Evolutionary conservation across 371 early-diverging fungal genomes (phyloP), one percentile per base, ranked within the genome.

Genomic region (Smittium culicis): DNA sequence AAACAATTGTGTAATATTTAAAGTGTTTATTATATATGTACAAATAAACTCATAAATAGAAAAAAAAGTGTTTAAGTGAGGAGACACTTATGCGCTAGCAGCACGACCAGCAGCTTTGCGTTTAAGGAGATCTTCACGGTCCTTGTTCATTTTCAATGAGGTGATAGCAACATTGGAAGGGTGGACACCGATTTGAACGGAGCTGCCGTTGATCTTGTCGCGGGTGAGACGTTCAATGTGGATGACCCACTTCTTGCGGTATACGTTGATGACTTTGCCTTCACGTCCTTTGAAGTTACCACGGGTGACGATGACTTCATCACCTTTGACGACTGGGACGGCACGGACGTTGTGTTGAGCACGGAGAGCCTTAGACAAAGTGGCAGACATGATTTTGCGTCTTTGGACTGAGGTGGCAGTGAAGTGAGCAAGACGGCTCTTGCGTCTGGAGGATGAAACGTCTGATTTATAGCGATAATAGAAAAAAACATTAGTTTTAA

Each of bases 391-490:
- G 80, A 97, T 90, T 85, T 87, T 88, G 77, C 93, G 88, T 76
- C 98, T 91, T 74, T 87, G 82, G 83, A 82, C 81, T 72, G 96
- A 95, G 72, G 98, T 91, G 73, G 98, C 98, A 70, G 91, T 75
- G 88, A 98, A 96, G 88, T 98, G 98, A 77, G 98, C 97, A 88
- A 92, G 93, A 81, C 97, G 87, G 82, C 86, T 83, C 89, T 94
- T 94, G 81, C 96, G 84, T 83, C 91, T 84, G 76, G 92, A 91
- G 74, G 94, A 94, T 77, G 91, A 88, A 73, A 93, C 94, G 83
- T 89, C 92, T 82, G 71, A 54, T 54, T 54, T 17, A 54, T 54
- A 54, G n/a, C 17, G n/a, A 20, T 17, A 54, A 54, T 25, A 54
- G n/a, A 25, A 20, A 17, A 54, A 20, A 20, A 20, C 17, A 54